A percentile compares a stretch with the other conserved stretches of the same genome.
Evolutionary conservation across 1,284 basidiomycete species (phyloP).

Genomic region (Cryptococcus neoformans): DNA sequence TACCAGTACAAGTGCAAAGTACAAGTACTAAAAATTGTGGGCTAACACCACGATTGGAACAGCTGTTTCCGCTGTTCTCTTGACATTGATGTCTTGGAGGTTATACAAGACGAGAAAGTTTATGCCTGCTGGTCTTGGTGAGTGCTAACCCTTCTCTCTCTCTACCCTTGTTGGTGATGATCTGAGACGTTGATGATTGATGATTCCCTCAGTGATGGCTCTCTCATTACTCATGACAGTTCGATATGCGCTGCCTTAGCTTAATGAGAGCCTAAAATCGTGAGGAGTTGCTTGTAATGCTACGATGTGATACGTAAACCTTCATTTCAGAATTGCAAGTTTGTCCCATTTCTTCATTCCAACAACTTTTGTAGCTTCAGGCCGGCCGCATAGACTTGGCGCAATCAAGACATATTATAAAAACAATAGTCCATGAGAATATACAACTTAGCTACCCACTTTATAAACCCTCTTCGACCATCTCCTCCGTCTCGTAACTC

Average conservation of each 20-base stretch:
- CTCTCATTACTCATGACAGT: slow-evolving; percentile 6
- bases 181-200: too few species aligned
- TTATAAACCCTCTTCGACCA: slow-evolving; percentile 42
- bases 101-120: slow-evolving; percentile 37
- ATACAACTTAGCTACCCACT: not conserved
- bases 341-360: not conserved
- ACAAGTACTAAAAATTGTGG: too few species aligned
- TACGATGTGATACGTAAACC: too few species aligned
- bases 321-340: too few species aligned
- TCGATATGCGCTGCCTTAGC: slow-evolving; percentile 4
- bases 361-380: not conserved
- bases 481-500: slow-evolving; percentile 31
- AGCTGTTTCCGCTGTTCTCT: not conserved
- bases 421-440: too few species aligned
- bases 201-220: not conserved
- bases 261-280: not conserved
- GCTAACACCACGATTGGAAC: not conserved
- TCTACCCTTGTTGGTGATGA: too few species aligned
- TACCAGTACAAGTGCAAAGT: too few species aligned
- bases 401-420: not conserved
- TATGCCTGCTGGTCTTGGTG: slow-evolving; percentile 44
- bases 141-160: slow-evolving; percentile 7
- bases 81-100: slow-evolving; percentile 28
- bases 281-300: not conserved
- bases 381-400: not conserved